Evolutionary conservation across 208 protist genomes (phyloP).

Genomic region (Wallacemonas sp.): DNA sequence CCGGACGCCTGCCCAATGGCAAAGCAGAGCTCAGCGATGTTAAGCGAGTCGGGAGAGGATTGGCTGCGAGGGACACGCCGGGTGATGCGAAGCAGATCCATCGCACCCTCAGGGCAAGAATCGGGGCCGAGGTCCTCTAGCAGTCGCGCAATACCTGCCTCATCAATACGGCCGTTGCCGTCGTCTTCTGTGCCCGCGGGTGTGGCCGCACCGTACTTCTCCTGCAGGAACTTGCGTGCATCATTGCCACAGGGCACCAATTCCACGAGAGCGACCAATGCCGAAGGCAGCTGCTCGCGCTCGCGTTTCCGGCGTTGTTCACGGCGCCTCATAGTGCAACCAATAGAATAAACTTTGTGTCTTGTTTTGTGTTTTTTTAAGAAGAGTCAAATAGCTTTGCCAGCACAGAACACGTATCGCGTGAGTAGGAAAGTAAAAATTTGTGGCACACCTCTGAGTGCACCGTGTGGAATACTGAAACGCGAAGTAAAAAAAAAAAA

Average conservation of each 20-base stretch:
- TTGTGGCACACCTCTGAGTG: too few relatives aligned
- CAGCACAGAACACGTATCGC: too few relatives aligned
- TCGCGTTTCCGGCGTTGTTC: conserved; percentile 60
- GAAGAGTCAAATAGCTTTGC: too few relatives aligned
- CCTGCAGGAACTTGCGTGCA: conserved; percentile 39
- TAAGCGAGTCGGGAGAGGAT: conserved; percentile 61
- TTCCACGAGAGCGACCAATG: conserved; percentile 45
- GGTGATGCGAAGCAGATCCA: conserved; percentile 64
- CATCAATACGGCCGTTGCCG: conserved; percentile 44
- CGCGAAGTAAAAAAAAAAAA: too few relatives aligned
- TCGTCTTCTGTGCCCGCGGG: neutral
- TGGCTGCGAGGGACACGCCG: conserved; percentile 80
- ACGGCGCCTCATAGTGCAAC: neutral
- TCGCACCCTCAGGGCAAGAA: conserved; percentile 35
- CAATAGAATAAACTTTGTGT: too few relatives aligned
- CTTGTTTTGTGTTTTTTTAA: too few relatives aligned
- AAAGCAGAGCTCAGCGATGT: conserved; percentile 86
- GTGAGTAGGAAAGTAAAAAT: too few relatives aligned
- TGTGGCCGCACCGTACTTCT: conserved; percentile 20
- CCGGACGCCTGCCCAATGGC: conserved; percentile 62
- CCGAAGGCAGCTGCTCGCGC: conserved; percentile 54
- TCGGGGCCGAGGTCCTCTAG: conserved; percentile 53
- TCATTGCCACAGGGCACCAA: conserved; percentile 47
- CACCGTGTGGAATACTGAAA: too few relatives aligned
- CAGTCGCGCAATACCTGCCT: conserved; percentile 50